phyloP scores from a whole-genome alignment of 2,329 filamentous ascomycete species.

The Alternaria viburni region DNA sequence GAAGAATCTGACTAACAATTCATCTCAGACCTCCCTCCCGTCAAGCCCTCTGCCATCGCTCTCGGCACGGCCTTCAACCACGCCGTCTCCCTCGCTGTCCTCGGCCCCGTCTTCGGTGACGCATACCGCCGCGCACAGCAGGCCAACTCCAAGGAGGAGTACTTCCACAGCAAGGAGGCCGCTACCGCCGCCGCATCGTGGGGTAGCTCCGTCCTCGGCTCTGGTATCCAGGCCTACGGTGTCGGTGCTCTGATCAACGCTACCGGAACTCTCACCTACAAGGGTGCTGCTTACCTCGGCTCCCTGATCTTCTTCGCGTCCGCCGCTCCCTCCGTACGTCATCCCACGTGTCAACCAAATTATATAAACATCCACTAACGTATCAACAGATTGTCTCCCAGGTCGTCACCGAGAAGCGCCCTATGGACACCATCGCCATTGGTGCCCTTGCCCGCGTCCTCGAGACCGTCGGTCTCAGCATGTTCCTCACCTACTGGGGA shows the following conservation, averaged over 20 bases:
- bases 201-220: slow-evolving; percentile 89
- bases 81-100: slow-evolving; percentile 82
- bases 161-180: slow-evolving; percentile 91
- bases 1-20: slow-evolving; percentile 22
- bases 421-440: slow-evolving; percentile 87
- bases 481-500: slow-evolving; percentile 98
- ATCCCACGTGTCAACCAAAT: background rate
- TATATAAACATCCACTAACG: slow-evolving; percentile 23
- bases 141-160: slow-evolving; percentile 95
- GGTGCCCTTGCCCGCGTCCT: slow-evolving; percentile 83
- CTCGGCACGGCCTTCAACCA: slow-evolving; percentile 97
- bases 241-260: slow-evolving; percentile 87
- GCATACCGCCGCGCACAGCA: slow-evolving; percentile 92
- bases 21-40: slow-evolving; percentile 70
- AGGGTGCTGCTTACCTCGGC: slow-evolving; percentile 94
- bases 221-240: slow-evolving; percentile 86
- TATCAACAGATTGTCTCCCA: slow-evolving; percentile 76
- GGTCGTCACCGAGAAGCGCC: slow-evolving; percentile 88
- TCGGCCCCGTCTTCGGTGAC: slow-evolving; percentile 89
- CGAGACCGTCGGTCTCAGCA: slow-evolving; percentile 88
- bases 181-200: slow-evolving; percentile 84
- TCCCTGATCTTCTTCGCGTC: slow-evolving; percentile 89
- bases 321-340: slow-evolving; percentile 81
- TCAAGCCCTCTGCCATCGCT: slow-evolving; percentile 98
- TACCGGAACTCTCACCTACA: slow-evolving; percentile 93